A percentile compares a stretch with the other conserved stretches of the same genome.
Conservation (phyloP, 2,329 filamentous ascomycete genomes). For the Paecilomyces formosus region DNA sequence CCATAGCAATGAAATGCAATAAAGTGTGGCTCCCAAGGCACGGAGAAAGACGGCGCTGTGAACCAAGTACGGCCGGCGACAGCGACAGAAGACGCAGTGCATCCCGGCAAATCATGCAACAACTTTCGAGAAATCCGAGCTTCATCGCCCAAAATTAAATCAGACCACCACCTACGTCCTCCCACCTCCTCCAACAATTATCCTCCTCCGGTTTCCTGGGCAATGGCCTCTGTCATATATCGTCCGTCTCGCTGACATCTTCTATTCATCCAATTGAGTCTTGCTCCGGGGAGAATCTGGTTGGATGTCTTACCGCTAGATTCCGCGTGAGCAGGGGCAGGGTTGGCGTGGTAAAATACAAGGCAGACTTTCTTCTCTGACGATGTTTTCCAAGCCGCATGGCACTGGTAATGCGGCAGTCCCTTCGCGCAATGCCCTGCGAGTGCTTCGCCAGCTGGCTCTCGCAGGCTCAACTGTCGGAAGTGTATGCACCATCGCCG, state of each 20-base stretch:
- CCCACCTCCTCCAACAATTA: not conserved
- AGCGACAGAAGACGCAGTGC: not conserved
- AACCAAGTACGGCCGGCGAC: not conserved
- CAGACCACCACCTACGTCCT: not conserved
- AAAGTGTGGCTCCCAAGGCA: not conserved
- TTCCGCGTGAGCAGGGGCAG: slow-evolving; percentile 7
- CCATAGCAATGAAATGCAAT: too few species aligned
- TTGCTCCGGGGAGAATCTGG: not conserved
- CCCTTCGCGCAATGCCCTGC: slow-evolving; percentile 38
- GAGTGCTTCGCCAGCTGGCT: slow-evolving; percentile 31
- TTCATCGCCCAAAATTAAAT: not conserved
- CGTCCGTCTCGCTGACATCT: not conserved
- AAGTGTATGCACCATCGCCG: slow-evolving; percentile 33
- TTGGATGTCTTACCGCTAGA: not conserved
- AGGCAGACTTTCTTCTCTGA: slow-evolving; percentile 3
- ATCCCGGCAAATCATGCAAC: not conserved
- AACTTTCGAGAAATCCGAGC: slow-evolving; percentile 10
- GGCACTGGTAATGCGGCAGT: slow-evolving; percentile 22
- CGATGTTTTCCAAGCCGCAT: slow-evolving; percentile 26
- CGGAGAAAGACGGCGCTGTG: not conserved
- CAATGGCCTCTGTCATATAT: not conserved
- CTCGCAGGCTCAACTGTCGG: slow-evolving; percentile 25
- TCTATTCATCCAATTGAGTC: not conserved
- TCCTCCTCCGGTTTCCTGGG: not conserved
- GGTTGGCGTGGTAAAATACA: slow-evolving; percentile 17